These are phyloP conservation scores for Falciphora oryzae DNA, from an alignment of 2,329 filamentous ascomycete genomes.

Conservation along the genomic window DNA sequence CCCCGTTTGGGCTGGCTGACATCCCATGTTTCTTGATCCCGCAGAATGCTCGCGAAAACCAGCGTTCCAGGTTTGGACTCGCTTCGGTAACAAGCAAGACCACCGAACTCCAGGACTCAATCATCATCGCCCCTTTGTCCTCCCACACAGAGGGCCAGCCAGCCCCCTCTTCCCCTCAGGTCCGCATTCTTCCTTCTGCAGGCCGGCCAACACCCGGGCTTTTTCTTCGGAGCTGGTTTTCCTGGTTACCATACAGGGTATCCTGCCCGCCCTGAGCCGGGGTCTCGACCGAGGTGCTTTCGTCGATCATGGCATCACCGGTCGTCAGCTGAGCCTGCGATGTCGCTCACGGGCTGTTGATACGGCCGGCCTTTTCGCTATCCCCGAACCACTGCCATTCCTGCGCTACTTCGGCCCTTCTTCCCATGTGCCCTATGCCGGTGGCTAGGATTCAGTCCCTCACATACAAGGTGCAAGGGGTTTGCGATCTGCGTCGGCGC, in stretches of 20 bases:
- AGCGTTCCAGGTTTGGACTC: not conserved
- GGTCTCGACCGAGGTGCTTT: constrained; percentile 3
- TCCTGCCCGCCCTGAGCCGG: not conserved
- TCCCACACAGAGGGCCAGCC: not conserved
- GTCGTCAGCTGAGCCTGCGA: not conserved
- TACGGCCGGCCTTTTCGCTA: too few relatives aligned
- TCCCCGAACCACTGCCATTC: too few relatives aligned
- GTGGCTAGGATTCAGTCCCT: not conserved
- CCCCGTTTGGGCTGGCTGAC: not conserved
- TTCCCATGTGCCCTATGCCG: not conserved
- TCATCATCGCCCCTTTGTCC: not conserved
- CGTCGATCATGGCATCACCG: not conserved
- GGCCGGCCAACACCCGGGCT: not conserved
- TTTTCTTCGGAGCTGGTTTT: not conserved
- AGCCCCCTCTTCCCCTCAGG: not conserved
- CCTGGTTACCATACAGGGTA: not conserved
- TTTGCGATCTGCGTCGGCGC: not conserved
- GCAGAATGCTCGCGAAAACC: not conserved
- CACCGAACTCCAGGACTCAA: not conserved
- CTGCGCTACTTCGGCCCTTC: not conserved
- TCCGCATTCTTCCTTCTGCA: not conserved
- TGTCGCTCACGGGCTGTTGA: too few relatives aligned
- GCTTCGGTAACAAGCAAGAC: not conserved
- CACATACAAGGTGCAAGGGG: not conserved
- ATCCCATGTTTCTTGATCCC: too few relatives aligned